These are phyloP conservation scores for Panicum miliaceum DNA, from an alignment of 176 grass and related monocot species.

Conservation along the genomic window DNA sequence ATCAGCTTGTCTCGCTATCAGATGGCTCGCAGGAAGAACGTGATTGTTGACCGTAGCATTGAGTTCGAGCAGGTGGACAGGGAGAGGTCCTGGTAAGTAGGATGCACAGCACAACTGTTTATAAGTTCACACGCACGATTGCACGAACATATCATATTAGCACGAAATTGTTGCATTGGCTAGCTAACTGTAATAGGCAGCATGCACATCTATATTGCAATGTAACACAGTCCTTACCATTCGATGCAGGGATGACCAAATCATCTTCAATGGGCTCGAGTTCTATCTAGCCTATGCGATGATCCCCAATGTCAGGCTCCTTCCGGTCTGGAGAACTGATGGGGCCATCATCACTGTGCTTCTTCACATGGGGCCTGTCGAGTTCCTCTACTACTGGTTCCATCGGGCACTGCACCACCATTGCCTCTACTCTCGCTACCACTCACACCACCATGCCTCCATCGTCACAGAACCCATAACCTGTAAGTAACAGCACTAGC, in stretches of 20 bases:
- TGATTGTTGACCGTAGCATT: constrained; percentile 79
- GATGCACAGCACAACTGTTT: not conserved
- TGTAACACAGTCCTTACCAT: constrained; percentile 4
- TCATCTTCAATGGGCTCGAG: constrained; percentile 77
- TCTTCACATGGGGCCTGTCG: constrained; percentile 69
- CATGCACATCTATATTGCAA: not conserved
- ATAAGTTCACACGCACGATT: not conserved
- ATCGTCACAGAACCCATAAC: constrained; percentile 91
- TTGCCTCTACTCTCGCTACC: constrained; percentile 87
- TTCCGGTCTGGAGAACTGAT: constrained; percentile 73
- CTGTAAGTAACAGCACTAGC: constrained; percentile 58
- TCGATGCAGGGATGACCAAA: constrained; percentile 85
- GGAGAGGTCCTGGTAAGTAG: constrained; percentile 74
- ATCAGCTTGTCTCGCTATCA: constrained; percentile 80
- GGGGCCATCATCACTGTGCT: constrained; percentile 57
- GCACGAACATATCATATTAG: not conserved
- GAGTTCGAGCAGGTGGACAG: constrained; percentile 93
- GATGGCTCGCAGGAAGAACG: constrained; percentile 73
- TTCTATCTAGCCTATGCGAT: constrained; percentile 54
- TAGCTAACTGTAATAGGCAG: not conserved
- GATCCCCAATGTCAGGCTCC: constrained; percentile 26
- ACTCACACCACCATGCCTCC: constrained; percentile 85
- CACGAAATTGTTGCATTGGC: constrained; percentile 4
- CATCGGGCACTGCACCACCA: constrained; percentile 93
- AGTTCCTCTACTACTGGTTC: constrained; percentile 98